phyloP scores from a whole-genome alignment of 805 yeast species.

The Candida sonorensis region DNA sequence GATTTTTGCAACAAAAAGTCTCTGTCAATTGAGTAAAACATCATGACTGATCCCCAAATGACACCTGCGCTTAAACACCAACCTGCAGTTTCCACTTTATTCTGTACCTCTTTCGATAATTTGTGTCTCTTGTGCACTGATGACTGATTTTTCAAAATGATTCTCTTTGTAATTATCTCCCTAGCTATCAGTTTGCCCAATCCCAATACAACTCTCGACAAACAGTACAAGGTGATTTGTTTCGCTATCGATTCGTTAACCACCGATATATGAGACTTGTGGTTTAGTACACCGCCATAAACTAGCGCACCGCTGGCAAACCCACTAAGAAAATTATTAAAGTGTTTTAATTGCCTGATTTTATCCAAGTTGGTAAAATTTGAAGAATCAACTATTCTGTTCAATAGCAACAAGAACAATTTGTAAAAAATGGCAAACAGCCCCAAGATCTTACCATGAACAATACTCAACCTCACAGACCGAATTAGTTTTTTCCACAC shows the following conservation, averaged over 20 bases:
- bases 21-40: conserved; percentile 57
- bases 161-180: conserved; percentile 29
- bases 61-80: conserved; percentile 61
- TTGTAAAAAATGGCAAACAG: conserved; percentile 25
- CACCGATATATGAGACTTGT: conserved; percentile 3
- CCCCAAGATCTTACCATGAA: conserved; percentile 28
- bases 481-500: conserved; percentile 11
- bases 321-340: conserved; percentile 23
- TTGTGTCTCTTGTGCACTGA: not conserved
- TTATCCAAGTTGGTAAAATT: not conserved
- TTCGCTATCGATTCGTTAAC: conserved; percentile 45
- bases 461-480: conserved; percentile 19
- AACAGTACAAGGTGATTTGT: conserved; percentile 68
- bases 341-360: not conserved
- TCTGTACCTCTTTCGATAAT: conserved; percentile 7
- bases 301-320: conserved; percentile 24
- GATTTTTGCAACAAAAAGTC: conserved; percentile 51
- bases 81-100: conserved; percentile 24
- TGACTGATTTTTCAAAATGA: not conserved
- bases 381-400: not conserved
- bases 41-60: conserved; percentile 72
- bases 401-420: conserved; percentile 6
- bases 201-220: conserved; percentile 62
- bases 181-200: conserved; percentile 47
- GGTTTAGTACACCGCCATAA: conserved; percentile 23